These are phyloP conservation scores for Salvia hispanica DNA, from an alignment of 257 asterid species.

Conservation along the genomic window DNA sequence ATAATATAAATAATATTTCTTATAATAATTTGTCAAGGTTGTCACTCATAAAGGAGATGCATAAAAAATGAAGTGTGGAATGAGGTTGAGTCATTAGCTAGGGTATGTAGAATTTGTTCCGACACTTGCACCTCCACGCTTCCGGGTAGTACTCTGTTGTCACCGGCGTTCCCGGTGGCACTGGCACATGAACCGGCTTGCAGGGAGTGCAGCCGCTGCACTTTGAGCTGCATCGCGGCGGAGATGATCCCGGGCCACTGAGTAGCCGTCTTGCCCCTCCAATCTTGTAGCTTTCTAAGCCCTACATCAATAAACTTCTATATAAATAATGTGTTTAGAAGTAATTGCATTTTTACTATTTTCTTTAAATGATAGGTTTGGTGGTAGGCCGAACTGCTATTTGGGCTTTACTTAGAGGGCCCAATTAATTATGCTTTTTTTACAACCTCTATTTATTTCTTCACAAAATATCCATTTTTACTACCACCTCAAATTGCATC, in stretches of 20 bases:
- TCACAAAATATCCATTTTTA: too few species aligned
- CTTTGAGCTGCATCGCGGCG: constrained; percentile 58
- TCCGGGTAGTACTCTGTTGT: constrained; percentile 59
- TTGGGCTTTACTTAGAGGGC: background rate
- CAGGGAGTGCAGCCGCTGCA: constrained; percentile 68
- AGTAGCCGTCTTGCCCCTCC: background rate
- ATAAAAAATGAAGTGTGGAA: background rate
- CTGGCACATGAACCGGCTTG: constrained; percentile 58
- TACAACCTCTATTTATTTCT: background rate
- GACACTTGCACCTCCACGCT: constrained; percentile 71
- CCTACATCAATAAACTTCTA: background rate
- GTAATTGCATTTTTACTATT: too few species aligned
- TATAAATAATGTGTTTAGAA: background rate
- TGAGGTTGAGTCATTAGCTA: constrained; percentile 17
- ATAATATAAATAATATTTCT: background rate
- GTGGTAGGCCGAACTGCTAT: too few species aligned
- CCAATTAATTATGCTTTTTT: background rate
- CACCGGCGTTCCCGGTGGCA: constrained; percentile 61
- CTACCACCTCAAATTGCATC: too few species aligned
- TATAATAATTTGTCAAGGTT: background rate
- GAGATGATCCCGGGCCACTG: constrained; percentile 57
- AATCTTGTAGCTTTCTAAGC: background rate
- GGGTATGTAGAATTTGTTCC: constrained; percentile 52
- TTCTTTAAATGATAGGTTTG: too few species aligned
- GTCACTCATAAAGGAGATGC: background rate